phyloP scores from a whole-genome alignment of 176 grass and related monocot genomes.

The Musa beccarii region DNA sequence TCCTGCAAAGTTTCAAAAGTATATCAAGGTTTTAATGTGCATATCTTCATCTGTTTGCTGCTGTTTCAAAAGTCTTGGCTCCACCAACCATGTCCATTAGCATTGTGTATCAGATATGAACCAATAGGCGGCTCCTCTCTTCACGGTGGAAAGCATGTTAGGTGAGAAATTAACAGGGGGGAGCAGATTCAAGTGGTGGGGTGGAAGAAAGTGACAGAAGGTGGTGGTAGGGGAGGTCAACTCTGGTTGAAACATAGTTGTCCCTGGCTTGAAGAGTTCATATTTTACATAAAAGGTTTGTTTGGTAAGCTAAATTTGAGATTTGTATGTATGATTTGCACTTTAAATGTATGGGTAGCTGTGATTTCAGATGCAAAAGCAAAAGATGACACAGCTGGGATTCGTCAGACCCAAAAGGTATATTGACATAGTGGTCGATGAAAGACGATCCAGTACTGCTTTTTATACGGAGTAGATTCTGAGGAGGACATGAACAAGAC shows the following conservation, averaged over 20 bases:
- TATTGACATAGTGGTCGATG: too few species aligned
- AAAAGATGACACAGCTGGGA: too few species aligned
- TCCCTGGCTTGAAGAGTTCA: too few species aligned
- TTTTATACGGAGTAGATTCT: too few species aligned
- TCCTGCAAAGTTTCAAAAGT: not conserved
- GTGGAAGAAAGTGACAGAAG: not conserved
- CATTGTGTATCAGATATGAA: too few species aligned
- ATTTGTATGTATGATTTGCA: too few species aligned
- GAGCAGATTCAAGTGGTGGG: slow-evolving; percentile 5
- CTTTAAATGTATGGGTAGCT: too few species aligned
- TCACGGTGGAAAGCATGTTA: not conserved
- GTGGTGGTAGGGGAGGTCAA: not conserved
- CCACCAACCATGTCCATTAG: slow-evolving; percentile 1
- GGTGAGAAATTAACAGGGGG: not conserved
- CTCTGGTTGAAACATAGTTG: not conserved
- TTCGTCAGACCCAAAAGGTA: too few species aligned
- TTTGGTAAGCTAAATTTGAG: not conserved
- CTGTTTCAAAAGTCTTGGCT: not conserved
- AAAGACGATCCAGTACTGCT: too few species aligned
- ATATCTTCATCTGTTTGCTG: not conserved
- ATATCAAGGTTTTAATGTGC: not conserved
- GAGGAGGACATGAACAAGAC: too few species aligned
- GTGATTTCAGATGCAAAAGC: too few species aligned
- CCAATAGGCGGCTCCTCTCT: not conserved
- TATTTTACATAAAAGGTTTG: too few species aligned